Base-by-base conservation (phyloP, 2,329 filamentous ascomycete species). In the Zymoseptoria crescenta region DNA sequence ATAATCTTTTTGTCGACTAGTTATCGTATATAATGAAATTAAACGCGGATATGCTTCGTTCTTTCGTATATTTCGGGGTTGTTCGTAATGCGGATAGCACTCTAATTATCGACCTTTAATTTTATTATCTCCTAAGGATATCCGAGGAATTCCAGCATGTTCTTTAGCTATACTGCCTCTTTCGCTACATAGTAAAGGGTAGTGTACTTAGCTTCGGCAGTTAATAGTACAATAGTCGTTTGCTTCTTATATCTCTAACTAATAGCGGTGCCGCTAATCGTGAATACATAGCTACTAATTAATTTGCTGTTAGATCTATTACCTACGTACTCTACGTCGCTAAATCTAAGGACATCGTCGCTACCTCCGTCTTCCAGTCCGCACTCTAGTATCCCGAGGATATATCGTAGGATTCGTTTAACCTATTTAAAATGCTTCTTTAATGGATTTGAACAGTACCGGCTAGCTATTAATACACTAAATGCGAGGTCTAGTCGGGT, bases 391-490 rank as follows among this genome's bases (percentile, higher is more conserved):
- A 13, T 54, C 1, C 50, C n/a, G 5, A 28, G 16, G 3, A 52
- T n/a, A 28, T 52, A 52, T 24, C 50, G n/a, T 8, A 52, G 21
- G 21, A 52, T 52, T 10, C 50, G n/a, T 27, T 52, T 52, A 4
- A 52, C 50, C 13, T 24, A 4, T 7, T 52, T 20, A 7, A 21
- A 30, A 41, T 57, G 27, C 9, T 57, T 24, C 19, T 41, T 8
- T 53, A 53, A 53, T 20, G 24, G 50, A 28, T 57, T 57, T 21
- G 20, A 58, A 49, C 16, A 53, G 20, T 41, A 57, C 24, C 56
- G 56, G 48, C 56, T 57, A 10, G 20, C 56, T 57, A 52, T 52
- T 53, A 53, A 57, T 41, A 57, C 30, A 13, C 24, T 52, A 50
- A 52, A 57, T 6, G 49, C 30, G 13, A 57, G 49, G 45, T 57